Evolutionary conservation across 2,329 filamentous ascomycete species (phyloP).

Genomic region (Aureobasidium pullulans): DNA sequence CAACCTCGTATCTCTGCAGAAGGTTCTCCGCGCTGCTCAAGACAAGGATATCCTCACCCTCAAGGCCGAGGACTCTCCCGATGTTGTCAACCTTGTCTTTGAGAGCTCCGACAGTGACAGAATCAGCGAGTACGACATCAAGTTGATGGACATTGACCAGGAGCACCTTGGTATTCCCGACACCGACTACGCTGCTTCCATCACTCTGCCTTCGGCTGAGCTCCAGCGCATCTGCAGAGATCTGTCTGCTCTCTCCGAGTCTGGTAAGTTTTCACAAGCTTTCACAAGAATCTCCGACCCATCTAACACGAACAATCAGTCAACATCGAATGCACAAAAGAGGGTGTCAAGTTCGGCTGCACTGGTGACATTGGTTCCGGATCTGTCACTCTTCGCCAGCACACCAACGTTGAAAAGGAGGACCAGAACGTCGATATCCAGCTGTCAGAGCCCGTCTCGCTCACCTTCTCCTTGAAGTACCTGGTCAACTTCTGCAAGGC

Average conservation of each 20-base stretch:
- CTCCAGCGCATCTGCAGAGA: slow-evolving; percentile 95
- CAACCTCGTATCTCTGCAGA: slow-evolving; percentile 93
- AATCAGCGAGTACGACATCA: slow-evolving; percentile 98
- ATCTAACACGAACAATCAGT: slow-evolving; percentile 48
- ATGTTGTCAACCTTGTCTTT: slow-evolving; percentile 91
- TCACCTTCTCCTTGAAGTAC: slow-evolving; percentile 99
- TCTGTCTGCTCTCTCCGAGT: slow-evolving; percentile 86
- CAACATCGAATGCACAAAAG: slow-evolving; percentile 91
- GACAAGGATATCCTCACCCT: slow-evolving; percentile 91
- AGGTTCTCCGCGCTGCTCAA: slow-evolving; percentile 90
- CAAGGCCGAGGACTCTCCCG: slow-evolving; percentile 94
- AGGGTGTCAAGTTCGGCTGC: slow-evolving; percentile 92
- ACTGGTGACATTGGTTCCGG: slow-evolving; percentile 94
- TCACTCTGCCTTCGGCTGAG: slow-evolving; percentile 79
- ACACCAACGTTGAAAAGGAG: slow-evolving; percentile 84
- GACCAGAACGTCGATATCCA: slow-evolving; percentile 80
- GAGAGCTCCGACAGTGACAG: slow-evolving; percentile 84
- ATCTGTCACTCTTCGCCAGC: slow-evolving; percentile 81
- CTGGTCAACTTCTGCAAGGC: slow-evolving; percentile 99
- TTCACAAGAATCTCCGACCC: neutral
- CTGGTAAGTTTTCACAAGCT: slow-evolving; percentile 55
- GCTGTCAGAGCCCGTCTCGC: slow-evolving; percentile 81
- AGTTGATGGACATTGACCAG: slow-evolving; percentile 99
- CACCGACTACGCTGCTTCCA: slow-evolving; percentile 92
- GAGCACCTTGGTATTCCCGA: slow-evolving; percentile 98